Evolutionary conservation across 2,329 filamentous ascomycete species (phyloP), one percentile per base, ranked within the genome.

Genomic region (Penicillium sp.): DNA sequence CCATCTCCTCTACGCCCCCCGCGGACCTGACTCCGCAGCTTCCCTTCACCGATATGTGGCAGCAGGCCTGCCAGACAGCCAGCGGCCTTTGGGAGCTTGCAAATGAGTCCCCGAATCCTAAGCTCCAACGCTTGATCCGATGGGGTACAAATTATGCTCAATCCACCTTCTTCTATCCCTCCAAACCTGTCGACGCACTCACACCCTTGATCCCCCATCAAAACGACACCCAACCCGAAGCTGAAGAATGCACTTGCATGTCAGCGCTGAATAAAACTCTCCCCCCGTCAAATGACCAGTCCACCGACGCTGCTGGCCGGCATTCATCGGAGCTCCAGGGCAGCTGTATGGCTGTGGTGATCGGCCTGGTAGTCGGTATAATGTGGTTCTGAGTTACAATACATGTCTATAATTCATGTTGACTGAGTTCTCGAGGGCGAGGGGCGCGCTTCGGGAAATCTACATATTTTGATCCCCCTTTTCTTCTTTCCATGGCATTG

Each of bases 291-390:
- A 57, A 58, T 27, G 65, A 66, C 20, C 56, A 66, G 49, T 56
- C 65, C 18, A 64, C 66, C 15, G 66, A 63, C 45, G 60, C 61
- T 45, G 69, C 63, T 42, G 55, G 65, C 40, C 61, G 56, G 45
- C 61, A 66, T 37, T 61, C 71, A 6, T 59, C 64, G 26, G 61
- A 70, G 27, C 59, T 69, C 42, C 68, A 66, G 33, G 70, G 70
- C 14, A 73, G 71, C 54, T 73, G 68, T 25, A 73, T 73, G 71
- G 71, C 71, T 27, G 67, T 73, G 42, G 69, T 73, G 26, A 69
- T 73, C 20, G 69, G 69, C 26, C 55, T 73, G 29, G 68, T 73
- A 6, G 70, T 56, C 4, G 71, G 71, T n/a, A 70, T 73, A 20
- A 68, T 72, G 59, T 73, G 71, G 71, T 73, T 73, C 51, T 73